A percentile compares a stretch with the other conserved stretches of the same genome.
Conservation (phyloP, 306 rosid genomes). For the Sicyos edulis region DNA sequence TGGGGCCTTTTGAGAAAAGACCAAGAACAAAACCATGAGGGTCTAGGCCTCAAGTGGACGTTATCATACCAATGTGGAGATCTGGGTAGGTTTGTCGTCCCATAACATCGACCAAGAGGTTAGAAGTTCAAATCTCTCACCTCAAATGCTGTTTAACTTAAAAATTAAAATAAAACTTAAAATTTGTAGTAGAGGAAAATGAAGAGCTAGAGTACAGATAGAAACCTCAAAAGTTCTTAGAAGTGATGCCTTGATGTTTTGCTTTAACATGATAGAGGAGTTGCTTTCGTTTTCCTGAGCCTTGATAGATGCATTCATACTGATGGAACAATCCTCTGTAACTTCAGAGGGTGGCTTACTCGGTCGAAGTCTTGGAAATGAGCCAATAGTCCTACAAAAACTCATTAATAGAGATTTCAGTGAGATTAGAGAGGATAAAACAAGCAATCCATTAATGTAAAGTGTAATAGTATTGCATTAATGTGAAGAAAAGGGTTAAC, state of each 20-base stretch:
- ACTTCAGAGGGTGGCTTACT: not conserved
- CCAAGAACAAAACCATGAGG: no score
- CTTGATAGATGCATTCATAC: not conserved
- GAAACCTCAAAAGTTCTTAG: slow-evolving; percentile 16
- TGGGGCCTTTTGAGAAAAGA: no score
- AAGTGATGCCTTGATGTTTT: not conserved
- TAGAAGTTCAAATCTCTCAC: no score
- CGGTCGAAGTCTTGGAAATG: slow-evolving; percentile 9
- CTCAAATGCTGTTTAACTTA: no score
- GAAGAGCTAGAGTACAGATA: not conserved
- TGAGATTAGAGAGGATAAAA: not conserved
- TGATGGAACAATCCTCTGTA: not conserved
- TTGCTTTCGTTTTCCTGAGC: not conserved
- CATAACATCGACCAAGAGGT: no score
- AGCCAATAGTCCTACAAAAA: slow-evolving; percentile 12
- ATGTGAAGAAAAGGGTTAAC: no score
- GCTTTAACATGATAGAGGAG: not conserved
- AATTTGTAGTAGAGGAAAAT: not conserved
- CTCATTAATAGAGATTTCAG: not conserved
- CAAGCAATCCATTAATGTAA: not conserved
- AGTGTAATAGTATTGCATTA: not conserved
- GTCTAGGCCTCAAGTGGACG: no score
- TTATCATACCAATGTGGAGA: no score
- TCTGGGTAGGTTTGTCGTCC: no score
- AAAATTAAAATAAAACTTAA: no score